Base-by-base conservation (phyloP, 1,284 basidiomycete genomes). In the Termitomyces sp. region DNA sequence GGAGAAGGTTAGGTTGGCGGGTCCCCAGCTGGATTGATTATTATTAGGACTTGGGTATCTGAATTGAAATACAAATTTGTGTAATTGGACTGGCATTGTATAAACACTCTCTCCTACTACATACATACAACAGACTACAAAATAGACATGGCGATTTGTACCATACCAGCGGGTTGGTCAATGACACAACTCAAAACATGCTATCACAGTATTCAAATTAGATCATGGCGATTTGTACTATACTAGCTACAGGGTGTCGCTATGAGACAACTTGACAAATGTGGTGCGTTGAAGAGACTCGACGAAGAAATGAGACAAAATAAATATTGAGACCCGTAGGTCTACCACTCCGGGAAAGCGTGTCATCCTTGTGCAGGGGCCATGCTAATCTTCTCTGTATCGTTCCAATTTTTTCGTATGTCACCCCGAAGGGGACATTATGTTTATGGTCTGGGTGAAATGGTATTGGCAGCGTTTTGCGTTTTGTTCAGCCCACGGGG, bases 1-100 rank as follows among this genome's bases (percentile, higher is more conserved):
- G 41, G 78, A 80, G 62, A 86, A 86, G 70, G 90, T 95, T 55
- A 79, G 86, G 68, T 68, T 81, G 61, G 90, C 92, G 44, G 93
- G 92, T 43, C 94, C 93, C 40, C 68, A 71, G 52, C 49, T 73
- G 56, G 58, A 60, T 54, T 60, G 40, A 59, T 26, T 31, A 26
- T 60, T 34, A 59, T 26, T 36, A 26, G 47, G 54, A 56, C 38
- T 13, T 33, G 5, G 15, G 15, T 34, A 40, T 50, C 21, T 47
- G 12, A 36, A 48, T 30, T 46, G 44, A 52, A 50, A 38, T 33
- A 52, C 33, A 31, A 33, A 30, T 30, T 42, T 19, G 19, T 50
- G 45, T 51, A 52, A 48, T 55, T 26, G 47, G 38, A 55, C 24
- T 15, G 21, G 17, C 49, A 45, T 45, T 55, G 48, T 55, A 53